Evolutionary conservation across 1,139 yeast genomes (phyloP), one percentile per base, ranked within the genome.

Genomic region (Taphrina deformans): DNA sequence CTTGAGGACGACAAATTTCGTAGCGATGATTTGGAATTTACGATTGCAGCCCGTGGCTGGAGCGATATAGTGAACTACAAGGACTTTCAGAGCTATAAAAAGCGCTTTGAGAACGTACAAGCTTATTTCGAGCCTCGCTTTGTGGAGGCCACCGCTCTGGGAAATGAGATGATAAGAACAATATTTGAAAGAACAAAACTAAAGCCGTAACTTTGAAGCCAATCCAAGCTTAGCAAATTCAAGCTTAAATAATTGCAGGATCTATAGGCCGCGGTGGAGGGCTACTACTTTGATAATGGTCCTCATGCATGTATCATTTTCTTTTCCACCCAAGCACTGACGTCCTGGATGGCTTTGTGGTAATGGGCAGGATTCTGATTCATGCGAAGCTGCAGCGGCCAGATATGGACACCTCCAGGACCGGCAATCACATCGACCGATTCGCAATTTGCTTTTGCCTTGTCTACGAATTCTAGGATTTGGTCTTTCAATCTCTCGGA

Each of bases 91-190:
- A 78, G 88, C 58, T 93, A 93, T 79, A 80, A 82, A 69, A 77
- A 78, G 53, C 86, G 85, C 73, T 93, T 93, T 73, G 92, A 87
- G 71, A 81, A 81, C 58, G 88, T 96, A 0, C 97, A 91, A 73
- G 74, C 79, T 33, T 93, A 89, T 75, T 93, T 93, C 77, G 79
- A 82, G 67, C 96, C 92, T 7, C 91, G 88, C 89, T 83, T 92
- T 67, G 85, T 89, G 3, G 97, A 91, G 71, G 98, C 98, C 12
- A 89, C 87, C 71, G 84, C 83, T 51, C 80, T 91, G 56, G 98
- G 99, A n/a, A 93, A 93, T 76, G 96, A 89, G 70, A 93, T 93
- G 99, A 89, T 93, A 69, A 85, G 83, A 73, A 89, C 92, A n/a
- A 92, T 92, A 3, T 69, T 70, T 21, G 71, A 65, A 33, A 41